Base-by-base conservation (phyloP, 305 asterid species). In the Caryopteris hybrid region DNA sequence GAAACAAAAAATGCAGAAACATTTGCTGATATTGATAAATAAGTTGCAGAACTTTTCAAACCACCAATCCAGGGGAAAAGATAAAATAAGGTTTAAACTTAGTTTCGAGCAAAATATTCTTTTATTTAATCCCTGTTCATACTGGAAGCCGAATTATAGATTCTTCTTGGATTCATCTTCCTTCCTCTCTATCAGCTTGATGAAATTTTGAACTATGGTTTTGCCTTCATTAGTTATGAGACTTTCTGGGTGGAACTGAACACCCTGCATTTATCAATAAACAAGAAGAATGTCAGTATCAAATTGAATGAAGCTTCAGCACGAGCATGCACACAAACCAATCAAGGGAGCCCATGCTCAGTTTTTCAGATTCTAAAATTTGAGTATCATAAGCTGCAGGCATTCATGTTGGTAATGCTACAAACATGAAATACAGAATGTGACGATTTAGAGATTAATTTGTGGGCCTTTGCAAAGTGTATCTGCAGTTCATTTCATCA, bases 161-260 rank as follows among this genome's bases (percentile, higher is more conserved):
- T 74, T 68, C 43, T 74, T 57, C 50, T 62, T 71, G 56, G 77
- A 42, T 73, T 80, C 86, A 60, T 76, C 85, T 84, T 88, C 96
- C 46, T 71, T 85, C 68, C 76, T 84, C 76, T 88, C 90, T 14
- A 88, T 84, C 76, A 81, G 9, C 76, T 88, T 88, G 79, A 88
- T 71, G 47, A 91, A 91, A 64, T 88, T 91, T 9, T 73, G 71
- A 48, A 91, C 96, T 8, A 90, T 88, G 23, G 84, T 82, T 68
- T 68, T 90, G 69, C 97, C 97, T 71, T 88, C 93, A 14, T 41
- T 60, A 14, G 97, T 86, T 73, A 91, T 91, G 62, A 91, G 86
- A 65, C 95, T 91, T 78, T 91, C 95, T 0, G 97, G 97, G 79
- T 91, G 95, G 75, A 91, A 91, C 47, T 91, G 96, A 16, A 91